A percentile compares a stretch with the other conserved stretches of the same genome.
These are phyloP conservation scores for Lactifluus subvellereus DNA, from an alignment of 768 basidiomycete genomes.

Conservation along the genomic window DNA sequence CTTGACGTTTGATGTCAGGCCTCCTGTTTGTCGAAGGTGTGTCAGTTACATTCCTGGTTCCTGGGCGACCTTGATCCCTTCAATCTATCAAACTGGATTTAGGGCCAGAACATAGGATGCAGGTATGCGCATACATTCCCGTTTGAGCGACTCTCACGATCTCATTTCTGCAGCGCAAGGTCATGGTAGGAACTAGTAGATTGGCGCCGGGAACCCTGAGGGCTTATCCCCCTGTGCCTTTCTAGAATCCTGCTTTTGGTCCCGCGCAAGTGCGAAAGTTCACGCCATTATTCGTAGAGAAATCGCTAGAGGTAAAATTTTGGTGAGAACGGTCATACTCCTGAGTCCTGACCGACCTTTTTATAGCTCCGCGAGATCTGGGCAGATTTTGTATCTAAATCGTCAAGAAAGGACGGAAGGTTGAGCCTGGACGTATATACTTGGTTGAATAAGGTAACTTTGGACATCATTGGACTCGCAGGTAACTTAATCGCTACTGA, in stretches of 20 bases:
- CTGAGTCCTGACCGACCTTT: no score
- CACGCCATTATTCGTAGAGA: constrained; percentile 23
- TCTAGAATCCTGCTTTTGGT: constrained; percentile 28
- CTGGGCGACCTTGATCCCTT: neutral
- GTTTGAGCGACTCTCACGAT: neutral
- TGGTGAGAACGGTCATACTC: neutral
- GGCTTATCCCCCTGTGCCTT: neutral
- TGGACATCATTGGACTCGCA: constrained; percentile 28
- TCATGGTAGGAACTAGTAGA: constrained; percentile 6
- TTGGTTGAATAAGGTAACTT: constrained; percentile 25
- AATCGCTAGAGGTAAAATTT: constrained; percentile 24
- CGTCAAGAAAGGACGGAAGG: constrained; percentile 13
- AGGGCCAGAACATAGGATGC: constrained; percentile 16
- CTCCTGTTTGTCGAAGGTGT: constrained; percentile 20
- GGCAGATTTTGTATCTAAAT: constrained; percentile 18
- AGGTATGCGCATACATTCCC: neutral
- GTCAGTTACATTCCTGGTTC: neutral
- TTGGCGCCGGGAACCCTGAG: neutral
- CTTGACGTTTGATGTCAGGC: neutral
- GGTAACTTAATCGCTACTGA: constrained; percentile 12
- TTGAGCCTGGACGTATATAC: constrained; percentile 13
- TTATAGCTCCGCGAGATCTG: constrained; percentile 31
- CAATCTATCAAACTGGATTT: neutral
- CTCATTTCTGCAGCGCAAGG: constrained; percentile 1
- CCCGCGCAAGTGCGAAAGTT: constrained; percentile 26